Percentiles rank a stretch among this genome's conserved stretches.
Conservation (phyloP, 2,329 filamentous ascomycete genomes). For the Drechslerella dactyloides region DNA sequence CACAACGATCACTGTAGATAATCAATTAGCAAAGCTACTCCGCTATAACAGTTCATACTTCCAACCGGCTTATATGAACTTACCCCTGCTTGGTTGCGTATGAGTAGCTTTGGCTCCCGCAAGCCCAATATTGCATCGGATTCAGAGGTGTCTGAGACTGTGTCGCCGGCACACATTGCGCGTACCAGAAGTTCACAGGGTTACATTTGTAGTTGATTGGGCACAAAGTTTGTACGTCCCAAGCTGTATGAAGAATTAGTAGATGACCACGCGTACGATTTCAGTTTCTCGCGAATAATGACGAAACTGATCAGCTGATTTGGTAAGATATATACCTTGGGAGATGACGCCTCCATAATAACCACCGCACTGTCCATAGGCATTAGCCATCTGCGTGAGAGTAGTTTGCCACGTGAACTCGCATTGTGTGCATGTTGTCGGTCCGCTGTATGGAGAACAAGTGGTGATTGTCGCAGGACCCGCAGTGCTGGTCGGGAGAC, state of each 20-base stretch:
- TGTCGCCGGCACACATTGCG: conserved; percentile 39
- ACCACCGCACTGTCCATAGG: conserved; percentile 41
- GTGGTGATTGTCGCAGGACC: conserved; percentile 28
- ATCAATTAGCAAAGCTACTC: not conserved
- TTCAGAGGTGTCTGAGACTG: conserved; percentile 21
- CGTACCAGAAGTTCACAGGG: conserved; percentile 45
- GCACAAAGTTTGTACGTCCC: conserved; percentile 41
- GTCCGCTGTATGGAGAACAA: conserved; percentile 36
- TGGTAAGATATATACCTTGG: conserved; percentile 24
- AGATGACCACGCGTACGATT: not conserved
- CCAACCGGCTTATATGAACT: not conserved
- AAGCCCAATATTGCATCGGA: conserved; percentile 39
- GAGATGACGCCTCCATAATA: conserved; percentile 23
- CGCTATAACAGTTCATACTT: not conserved
- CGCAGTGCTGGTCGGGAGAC: conserved; percentile 26
- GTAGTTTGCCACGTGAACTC: conserved; percentile 50
- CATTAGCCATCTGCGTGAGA: conserved; percentile 31
- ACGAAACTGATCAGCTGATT: not conserved
- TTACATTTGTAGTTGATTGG: conserved; percentile 48
- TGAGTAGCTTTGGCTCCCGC: conserved; percentile 17
- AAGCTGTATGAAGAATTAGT: conserved; percentile 16
- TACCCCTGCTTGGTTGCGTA: conserved; percentile 39
- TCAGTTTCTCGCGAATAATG: too few relatives aligned
- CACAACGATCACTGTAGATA: conserved; percentile 18
- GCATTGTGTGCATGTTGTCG: conserved; percentile 29